Percentiles rank a stretch among this genome's conserved stretches.
Evolutionary conservation across 148 eudicot genomes (phyloP).

Genomic region (Fagopyrum tataricum): DNA sequence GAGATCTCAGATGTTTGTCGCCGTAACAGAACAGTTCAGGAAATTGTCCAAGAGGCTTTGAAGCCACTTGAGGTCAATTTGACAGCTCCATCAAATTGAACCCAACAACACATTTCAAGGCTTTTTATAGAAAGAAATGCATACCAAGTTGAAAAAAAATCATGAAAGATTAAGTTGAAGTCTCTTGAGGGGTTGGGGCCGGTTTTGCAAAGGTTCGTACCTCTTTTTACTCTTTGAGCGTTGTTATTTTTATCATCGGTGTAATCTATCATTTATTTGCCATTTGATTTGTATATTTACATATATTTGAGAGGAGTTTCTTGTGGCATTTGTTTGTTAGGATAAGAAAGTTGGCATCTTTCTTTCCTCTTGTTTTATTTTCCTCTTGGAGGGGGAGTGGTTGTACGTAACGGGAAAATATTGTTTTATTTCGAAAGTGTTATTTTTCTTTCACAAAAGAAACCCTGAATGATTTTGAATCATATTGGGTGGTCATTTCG

Average conservation of each 20-base stretch:
- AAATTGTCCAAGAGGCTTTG: constrained; percentile 90
- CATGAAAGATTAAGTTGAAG: background rate
- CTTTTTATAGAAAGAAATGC: constrained; percentile 11
- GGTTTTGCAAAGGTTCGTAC: constrained; percentile 14
- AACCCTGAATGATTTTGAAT: background rate
- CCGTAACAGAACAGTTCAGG: constrained; percentile 94
- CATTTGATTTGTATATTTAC: constrained; percentile 15
- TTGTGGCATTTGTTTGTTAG: constrained; percentile 5
- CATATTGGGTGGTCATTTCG: background rate
- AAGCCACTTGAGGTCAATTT: constrained; percentile 73
- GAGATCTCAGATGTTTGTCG: constrained; percentile 96
- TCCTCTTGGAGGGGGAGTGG: background rate
- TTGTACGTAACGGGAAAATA: constrained; percentile 9
- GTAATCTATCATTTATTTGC: constrained; percentile 13
- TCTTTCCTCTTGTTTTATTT: background rate
- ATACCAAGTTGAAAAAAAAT: background rate
- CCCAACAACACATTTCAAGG: background rate
- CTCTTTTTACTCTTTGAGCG: constrained; percentile 6
- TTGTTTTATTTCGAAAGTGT: background rate
- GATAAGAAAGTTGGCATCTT: background rate
- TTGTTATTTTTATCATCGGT: background rate
- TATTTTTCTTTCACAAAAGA: background rate
- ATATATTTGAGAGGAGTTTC: constrained; percentile 2
- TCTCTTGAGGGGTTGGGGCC: background rate
- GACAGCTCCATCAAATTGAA: constrained; percentile 13